phyloP scores from a whole-genome alignment of 768 basidiomycete species.

The Psilocybe cyanescens region DNA sequence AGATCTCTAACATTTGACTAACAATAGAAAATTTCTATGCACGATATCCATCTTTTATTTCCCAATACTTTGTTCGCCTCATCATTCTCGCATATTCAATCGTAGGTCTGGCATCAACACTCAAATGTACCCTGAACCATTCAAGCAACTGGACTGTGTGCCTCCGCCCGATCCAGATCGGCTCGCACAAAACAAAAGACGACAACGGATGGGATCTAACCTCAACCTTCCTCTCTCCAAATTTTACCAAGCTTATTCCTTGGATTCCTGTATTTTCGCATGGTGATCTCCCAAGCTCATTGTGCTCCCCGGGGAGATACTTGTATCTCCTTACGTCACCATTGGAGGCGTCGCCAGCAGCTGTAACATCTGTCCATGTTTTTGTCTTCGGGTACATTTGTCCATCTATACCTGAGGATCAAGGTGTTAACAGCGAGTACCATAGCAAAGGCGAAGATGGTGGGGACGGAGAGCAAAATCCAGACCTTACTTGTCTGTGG shows the following conservation, averaged over 20 bases:
- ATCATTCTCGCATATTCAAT: background rate
- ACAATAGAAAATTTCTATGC: background rate
- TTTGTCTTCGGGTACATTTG: background rate
- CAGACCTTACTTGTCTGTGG: background rate
- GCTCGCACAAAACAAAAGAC: background rate
- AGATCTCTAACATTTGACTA: too few relatives aligned
- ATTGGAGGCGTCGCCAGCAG: background rate
- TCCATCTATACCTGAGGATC: background rate
- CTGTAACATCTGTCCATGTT: background rate
- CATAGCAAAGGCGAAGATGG: too few relatives aligned
- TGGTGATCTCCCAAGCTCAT: background rate
- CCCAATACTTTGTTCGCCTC: background rate
- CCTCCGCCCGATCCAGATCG: background rate
- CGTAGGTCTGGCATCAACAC: background rate
- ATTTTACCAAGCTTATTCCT: background rate
- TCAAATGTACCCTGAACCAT: background rate
- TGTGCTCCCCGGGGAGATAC: background rate
- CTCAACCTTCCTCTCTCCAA: background rate
- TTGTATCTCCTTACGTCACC: background rate
- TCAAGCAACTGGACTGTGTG: constrained; percentile 1
- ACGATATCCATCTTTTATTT: background rate
- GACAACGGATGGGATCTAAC: constrained; percentile 4
- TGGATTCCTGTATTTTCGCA: background rate
- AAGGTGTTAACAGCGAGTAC: too few relatives aligned
- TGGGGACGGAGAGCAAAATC: background rate